phyloP scores from a whole-genome alignment of 2,329 filamentous ascomycete genomes.

The Stenocarpella maydis region DNA sequence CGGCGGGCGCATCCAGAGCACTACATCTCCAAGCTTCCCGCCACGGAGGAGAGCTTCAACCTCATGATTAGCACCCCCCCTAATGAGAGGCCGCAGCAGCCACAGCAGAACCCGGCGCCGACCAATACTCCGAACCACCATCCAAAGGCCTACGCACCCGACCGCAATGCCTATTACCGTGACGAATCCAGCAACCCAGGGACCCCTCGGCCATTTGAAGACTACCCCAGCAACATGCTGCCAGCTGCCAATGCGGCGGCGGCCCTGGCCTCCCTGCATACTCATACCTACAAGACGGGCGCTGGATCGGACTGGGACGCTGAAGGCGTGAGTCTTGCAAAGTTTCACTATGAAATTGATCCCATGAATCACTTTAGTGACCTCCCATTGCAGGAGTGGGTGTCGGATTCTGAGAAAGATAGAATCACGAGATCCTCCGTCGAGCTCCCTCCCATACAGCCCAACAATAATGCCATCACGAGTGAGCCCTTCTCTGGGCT shows the following conservation, averaged over 20 bases:
- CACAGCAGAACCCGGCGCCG: slow-evolving; percentile 45
- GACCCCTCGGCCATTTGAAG: slow-evolving; percentile 74
- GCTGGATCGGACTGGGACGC: slow-evolving; percentile 80
- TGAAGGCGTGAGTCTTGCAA: slow-evolving; percentile 68
- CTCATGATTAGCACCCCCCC: slow-evolving; percentile 95
- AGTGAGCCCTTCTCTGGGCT: slow-evolving; percentile 76
- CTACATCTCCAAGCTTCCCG: slow-evolving; percentile 97
- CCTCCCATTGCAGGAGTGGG: slow-evolving; percentile 64
- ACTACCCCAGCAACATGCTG: slow-evolving; percentile 69
- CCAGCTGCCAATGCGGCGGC: slow-evolving; percentile 81
- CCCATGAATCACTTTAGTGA: slow-evolving; percentile 17
- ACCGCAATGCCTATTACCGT: slow-evolving; percentile 72
- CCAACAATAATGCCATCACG: slow-evolving; percentile 66
- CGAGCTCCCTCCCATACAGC: slow-evolving; percentile 75
- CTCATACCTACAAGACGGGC: slow-evolving; percentile 69
- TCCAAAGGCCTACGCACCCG: slow-evolving; percentile 62
- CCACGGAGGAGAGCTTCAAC: slow-evolving; percentile 96
- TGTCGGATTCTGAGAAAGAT: slow-evolving; percentile 74
- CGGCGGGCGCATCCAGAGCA: slow-evolving; percentile 95
- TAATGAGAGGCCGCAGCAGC: slow-evolving; percentile 44
- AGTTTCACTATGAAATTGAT: slow-evolving; percentile 18
- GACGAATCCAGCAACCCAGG: slow-evolving; percentile 73
- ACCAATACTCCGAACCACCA: slow-evolving; percentile 31
- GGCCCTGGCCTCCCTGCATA: slow-evolving; percentile 82
- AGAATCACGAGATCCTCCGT: slow-evolving; percentile 72